These are phyloP conservation scores for Trichoderma sp. DNA, from an alignment of 2,329 filamentous ascomycete genomes.

Conservation along the genomic window DNA sequence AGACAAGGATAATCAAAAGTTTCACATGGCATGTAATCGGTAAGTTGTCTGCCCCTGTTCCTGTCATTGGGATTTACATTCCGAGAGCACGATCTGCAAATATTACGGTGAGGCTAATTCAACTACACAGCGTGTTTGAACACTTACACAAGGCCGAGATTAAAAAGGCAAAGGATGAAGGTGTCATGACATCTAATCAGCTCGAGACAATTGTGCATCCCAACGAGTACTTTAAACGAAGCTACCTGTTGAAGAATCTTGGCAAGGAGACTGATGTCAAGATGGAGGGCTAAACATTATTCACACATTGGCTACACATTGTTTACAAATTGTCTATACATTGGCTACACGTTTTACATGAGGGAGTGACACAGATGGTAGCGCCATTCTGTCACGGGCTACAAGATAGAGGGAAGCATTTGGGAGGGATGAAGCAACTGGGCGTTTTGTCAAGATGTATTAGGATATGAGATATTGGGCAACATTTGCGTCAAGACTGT, in stretches of 20 bases:
- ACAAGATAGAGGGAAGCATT: neutral
- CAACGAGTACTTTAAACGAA: slow-evolving; percentile 96
- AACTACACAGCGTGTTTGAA: slow-evolving; percentile 71
- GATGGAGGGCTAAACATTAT: slow-evolving; percentile 47
- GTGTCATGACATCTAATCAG: slow-evolving; percentile 68
- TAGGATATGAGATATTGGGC: neutral
- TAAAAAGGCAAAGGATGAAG: slow-evolving; percentile 72
- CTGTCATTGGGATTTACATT: neutral
- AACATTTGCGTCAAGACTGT: neutral
- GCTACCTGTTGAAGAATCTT: slow-evolving; percentile 82
- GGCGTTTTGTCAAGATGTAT: neutral
- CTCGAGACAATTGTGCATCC: slow-evolving; percentile 95
- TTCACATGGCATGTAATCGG: slow-evolving; percentile 94
- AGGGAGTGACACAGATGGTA: neutral
- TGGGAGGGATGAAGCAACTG: neutral
- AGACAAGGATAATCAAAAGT: slow-evolving; percentile 84
- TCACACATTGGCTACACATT: neutral
- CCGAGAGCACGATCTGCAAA: neutral
- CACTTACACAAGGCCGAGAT: slow-evolving; percentile 76
- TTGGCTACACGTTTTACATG: neutral
- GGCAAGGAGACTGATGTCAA: slow-evolving; percentile 55
- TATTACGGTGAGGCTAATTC: neutral
- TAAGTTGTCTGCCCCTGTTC: slow-evolving; percentile 36
- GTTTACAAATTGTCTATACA: neutral
- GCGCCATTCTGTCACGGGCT: neutral